Evolutionary conservation across 2,329 filamentous ascomycete species (phyloP).

Genomic region (Intubia oerlemansii): DNA sequence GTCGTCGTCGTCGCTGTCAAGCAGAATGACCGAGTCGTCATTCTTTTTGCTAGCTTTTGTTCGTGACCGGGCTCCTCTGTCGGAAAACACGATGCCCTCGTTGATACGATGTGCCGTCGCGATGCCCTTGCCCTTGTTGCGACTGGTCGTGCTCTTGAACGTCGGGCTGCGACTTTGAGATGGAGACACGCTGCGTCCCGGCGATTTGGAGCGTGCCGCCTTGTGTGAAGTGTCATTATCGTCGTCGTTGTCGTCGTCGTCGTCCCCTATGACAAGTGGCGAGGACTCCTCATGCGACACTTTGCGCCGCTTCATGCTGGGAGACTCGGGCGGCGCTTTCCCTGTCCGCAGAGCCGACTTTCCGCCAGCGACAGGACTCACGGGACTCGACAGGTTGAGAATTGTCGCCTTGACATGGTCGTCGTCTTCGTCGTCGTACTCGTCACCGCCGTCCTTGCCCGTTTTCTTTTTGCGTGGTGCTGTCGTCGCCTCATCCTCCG

Average conservation of each 20-base stretch:
- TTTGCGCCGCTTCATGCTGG: too few species aligned
- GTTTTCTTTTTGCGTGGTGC: conserved; percentile 3
- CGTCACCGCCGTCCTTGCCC: too few species aligned
- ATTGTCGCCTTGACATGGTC: too few species aligned
- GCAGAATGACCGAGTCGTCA: conserved; percentile 2
- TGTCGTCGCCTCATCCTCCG: neutral
- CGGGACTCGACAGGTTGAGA: too few species aligned
- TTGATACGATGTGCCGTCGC: conserved; percentile 3
- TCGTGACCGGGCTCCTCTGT: neutral
- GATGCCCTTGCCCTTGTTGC: conserved; percentile 5
- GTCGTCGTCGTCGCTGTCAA: conserved; percentile 3
- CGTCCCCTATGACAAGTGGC: neutral
- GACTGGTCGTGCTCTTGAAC: too few species aligned
- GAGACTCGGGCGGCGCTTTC: too few species aligned
- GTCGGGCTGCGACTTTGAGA: too few species aligned
- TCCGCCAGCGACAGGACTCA: too few species aligned
- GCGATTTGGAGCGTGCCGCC: neutral
- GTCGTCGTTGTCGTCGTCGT: neutral
- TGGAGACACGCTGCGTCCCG: neutral
- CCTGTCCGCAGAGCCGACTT: too few species aligned
- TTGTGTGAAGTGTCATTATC: neutral
- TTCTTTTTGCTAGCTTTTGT: neutral
- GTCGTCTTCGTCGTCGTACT: too few species aligned
- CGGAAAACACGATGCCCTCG: neutral
- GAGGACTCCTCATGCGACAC: conserved; percentile 4